Percentiles rank a stretch among this genome's conserved stretches.
Conservation (phyloP, 306 rosid genomes). For the Quercus rubra region DNA sequence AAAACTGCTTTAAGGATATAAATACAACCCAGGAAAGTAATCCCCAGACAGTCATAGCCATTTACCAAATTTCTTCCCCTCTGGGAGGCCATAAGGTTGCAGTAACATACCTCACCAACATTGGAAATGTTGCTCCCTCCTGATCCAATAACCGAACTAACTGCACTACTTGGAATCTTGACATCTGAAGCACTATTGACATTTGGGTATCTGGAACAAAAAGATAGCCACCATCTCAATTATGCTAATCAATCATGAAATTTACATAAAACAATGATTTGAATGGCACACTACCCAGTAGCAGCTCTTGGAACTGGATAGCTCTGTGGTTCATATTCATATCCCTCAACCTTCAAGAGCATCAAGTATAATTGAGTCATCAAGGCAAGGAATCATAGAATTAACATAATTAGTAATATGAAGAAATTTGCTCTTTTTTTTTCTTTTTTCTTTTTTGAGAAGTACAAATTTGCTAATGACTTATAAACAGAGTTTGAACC, state of each 20-base stretch:
- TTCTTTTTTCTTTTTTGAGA: no score
- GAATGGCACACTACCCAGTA: constrained; percentile 19
- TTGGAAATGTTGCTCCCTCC: constrained; percentile 18
- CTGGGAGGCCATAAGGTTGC: not conserved
- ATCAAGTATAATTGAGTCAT: not conserved
- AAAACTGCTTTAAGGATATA: not conserved
- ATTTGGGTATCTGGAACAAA: constrained; percentile 19
- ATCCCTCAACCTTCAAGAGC: constrained; percentile 26
- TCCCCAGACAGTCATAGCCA: not conserved
- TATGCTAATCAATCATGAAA: not conserved
- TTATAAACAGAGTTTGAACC: not conserved
- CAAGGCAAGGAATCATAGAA: not conserved
- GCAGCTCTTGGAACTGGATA: constrained; percentile 7
- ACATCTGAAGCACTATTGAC: constrained; percentile 14
- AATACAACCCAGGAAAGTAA: not conserved
- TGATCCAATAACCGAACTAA: constrained; percentile 16
- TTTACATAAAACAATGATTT: not conserved
- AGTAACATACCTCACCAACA: constrained; percentile 22
- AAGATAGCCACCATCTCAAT: not conserved
- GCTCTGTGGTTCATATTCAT: constrained; percentile 18
- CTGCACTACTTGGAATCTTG: constrained; percentile 13
- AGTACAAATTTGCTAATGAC: not conserved
- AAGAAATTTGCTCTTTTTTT: not conserved
- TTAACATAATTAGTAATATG: not conserved
- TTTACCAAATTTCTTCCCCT: constrained; percentile 1